Percentiles rank a stretch among this genome's conserved stretches.
These are phyloP conservation scores for Saccharomyces hybrid DNA, from an alignment of 1,139 yeast species.

Conservation along the genomic window DNA sequence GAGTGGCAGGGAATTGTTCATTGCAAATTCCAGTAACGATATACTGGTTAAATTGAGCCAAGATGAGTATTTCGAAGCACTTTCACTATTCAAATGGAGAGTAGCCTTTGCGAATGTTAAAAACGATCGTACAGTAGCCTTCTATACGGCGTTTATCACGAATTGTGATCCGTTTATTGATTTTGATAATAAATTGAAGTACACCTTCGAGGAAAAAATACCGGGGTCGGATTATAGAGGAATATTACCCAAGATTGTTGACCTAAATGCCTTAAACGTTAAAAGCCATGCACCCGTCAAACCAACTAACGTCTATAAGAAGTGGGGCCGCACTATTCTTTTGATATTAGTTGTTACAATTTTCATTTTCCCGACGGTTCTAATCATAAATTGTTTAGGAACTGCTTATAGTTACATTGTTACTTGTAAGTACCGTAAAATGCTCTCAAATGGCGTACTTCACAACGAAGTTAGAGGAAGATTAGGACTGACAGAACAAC, in stretches of 20 bases:
- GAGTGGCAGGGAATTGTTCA: slow-evolving; percentile 68
- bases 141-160: slow-evolving; percentile 45
- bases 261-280: slow-evolving; percentile 32
- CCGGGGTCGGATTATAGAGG: slow-evolving; percentile 19
- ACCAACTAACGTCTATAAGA: slow-evolving; percentile 1
- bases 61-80: slow-evolving; percentile 46
- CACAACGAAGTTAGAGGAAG: slow-evolving; percentile 15
- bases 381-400: slow-evolving; percentile 24
- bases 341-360: slow-evolving; percentile 13
- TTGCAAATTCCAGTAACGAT: slow-evolving; percentile 38
- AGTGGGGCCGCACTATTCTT: slow-evolving; percentile 8
- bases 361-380: slow-evolving; percentile 23
- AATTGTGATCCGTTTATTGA: slow-evolving; percentile 41
- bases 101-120: slow-evolving; percentile 63
- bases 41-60: slow-evolving; percentile 48
- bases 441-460: slow-evolving; percentile 19
- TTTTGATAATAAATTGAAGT: slow-evolving; percentile 30
- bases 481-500: slow-evolving; percentile 18
- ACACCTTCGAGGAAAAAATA: slow-evolving; percentile 26
- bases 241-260: slow-evolving; percentile 47
- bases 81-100: slow-evolving; percentile 49
- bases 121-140: slow-evolving; percentile 63
- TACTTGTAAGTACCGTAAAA: slow-evolving; percentile 21
- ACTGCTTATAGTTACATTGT: slow-evolving; percentile 28
- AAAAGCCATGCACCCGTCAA: not conserved